Conservation (phyloP, 2,329 filamentous ascomycete species). For the Lasiodiplodia theobromae region DNA sequence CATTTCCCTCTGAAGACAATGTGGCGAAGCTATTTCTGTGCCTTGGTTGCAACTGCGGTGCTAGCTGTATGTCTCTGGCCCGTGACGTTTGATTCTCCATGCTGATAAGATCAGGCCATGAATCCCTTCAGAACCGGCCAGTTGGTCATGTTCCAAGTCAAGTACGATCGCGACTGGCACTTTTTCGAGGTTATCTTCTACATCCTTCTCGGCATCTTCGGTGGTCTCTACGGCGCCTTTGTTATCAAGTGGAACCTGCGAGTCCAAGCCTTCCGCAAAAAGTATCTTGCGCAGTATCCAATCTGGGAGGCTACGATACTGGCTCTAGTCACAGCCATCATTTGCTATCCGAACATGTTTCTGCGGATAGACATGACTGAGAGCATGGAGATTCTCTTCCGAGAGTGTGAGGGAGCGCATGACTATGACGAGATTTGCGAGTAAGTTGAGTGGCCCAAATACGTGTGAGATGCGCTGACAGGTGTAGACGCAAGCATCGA, state of each 20-base stretch:
- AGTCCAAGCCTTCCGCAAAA: constrained; percentile 91
- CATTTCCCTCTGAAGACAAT: constrained; percentile 97
- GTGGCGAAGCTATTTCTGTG: constrained; percentile 98
- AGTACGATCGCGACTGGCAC: constrained; percentile 95
- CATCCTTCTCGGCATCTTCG: constrained; percentile 88
- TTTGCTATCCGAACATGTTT: constrained; percentile 98
- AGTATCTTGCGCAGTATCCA: constrained; percentile 83
- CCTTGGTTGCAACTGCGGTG: constrained; percentile 90
- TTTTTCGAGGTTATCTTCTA: constrained; percentile 97
- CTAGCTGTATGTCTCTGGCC: constrained; percentile 64
- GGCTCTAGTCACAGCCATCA: constrained; percentile 80
- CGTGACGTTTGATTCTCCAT: not conserved
- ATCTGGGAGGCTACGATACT: constrained; percentile 86
- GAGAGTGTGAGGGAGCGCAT: constrained; percentile 87
- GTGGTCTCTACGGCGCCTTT: constrained; percentile 92
- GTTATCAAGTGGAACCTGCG: constrained; percentile 98
- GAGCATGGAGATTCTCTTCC: constrained; percentile 97
- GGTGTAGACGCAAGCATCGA: constrained; percentile 65
- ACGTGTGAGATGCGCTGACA: constrained; percentile 33
- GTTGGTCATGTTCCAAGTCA: constrained; percentile 98
- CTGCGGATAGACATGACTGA: constrained; percentile 98
- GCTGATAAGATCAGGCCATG: constrained; percentile 68
- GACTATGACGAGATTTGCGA: constrained; percentile 93
- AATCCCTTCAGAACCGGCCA: constrained; percentile 97
- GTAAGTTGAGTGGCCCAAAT: constrained; percentile 50